Evolutionary conservation across 2,329 filamentous ascomycete genomes (phyloP), one percentile per base, ranked within the genome.

Genomic region (Orbilia javanica): DNA sequence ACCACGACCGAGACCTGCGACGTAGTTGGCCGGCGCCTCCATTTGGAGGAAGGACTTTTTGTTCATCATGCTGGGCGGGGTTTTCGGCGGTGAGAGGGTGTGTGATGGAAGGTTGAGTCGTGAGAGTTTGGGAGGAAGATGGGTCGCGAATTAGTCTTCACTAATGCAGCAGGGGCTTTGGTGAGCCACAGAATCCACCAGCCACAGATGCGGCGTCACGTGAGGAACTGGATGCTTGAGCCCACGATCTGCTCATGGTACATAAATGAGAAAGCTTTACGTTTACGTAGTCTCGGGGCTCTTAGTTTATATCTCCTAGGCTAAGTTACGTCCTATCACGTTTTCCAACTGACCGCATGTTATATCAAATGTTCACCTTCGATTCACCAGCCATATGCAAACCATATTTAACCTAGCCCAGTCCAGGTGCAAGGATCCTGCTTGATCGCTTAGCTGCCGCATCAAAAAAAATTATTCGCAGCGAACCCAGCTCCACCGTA

Each of bases 1-100:
- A 86, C 96, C 96, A 88, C 96, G 92, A 85, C 96, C 96, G 80
- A 99, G 90, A 89, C 96, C 96, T 80, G 96, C 96, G 80, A 99
- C 81, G 81, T 88, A 88, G 84, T 88, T 88, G 82, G 88, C 87
- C 52, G 87, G 87, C 82, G 87, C 87, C 66, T 81, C 81, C 74
- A 82, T 81, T 53, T 81, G 80, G 39, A 82, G 79, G 77, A 82
- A 82, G 55, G 73, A 78, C 62, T 82, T 82, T 62, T 81, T 80
- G 73, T 81, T 81, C 64, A 81, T 79, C 80, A 81, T 82, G 39
- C 53, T 52, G 62, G 31, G 29, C 44, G 62, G 44, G 53, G n/a
- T 25, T 50, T 13, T 36, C 25, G 66, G 60, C 34, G n/a, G 50
- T 52, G 18, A 31, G 8, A 22, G 2, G 20, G 67, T 55, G 4